phyloP scores from a whole-genome alignment of 139 green algal species.

The Zygnema cylindricum region DNA sequence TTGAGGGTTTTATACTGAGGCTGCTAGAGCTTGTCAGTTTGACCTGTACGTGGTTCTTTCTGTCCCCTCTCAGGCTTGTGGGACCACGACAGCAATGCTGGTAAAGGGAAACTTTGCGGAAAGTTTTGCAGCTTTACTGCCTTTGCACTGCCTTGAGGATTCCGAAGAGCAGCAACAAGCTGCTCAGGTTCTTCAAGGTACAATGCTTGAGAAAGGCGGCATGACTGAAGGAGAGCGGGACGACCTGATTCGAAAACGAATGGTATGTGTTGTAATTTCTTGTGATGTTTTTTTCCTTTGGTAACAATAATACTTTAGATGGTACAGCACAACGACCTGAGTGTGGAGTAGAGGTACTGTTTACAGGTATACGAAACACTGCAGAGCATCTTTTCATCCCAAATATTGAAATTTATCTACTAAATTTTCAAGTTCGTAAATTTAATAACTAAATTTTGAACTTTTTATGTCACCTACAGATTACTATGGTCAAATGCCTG shows the following conservation, averaged over 20 bases:
- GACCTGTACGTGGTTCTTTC: no score
- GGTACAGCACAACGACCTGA: no score
- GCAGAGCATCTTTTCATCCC: no score
- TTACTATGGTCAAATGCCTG: neutral
- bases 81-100: neutral
- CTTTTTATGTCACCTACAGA: neutral
- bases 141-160: neutral
- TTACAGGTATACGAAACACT: no score
- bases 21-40: no score
- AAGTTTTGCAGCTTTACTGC: slow-evolving; percentile 12
- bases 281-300: neutral
- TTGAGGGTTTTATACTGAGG: no score
- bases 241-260: slow-evolving; percentile 19
- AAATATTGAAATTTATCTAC: no score
- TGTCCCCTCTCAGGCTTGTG: neutral
- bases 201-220: slow-evolving; percentile 4
- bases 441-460: neutral
- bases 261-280: neutral
- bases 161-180: neutral
- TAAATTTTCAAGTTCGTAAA: no score
- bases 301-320: no score
- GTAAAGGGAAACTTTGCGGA: slow-evolving; percentile 3
- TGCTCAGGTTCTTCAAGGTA: slow-evolving; percentile 1
- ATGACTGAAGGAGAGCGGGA: slow-evolving; percentile 1
- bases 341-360: no score